Evolutionary conservation across 371 early-diverging fungal species (phyloP), one percentile per base, ranked within the genome.

Genomic region (Mortierella sp.): DNA sequence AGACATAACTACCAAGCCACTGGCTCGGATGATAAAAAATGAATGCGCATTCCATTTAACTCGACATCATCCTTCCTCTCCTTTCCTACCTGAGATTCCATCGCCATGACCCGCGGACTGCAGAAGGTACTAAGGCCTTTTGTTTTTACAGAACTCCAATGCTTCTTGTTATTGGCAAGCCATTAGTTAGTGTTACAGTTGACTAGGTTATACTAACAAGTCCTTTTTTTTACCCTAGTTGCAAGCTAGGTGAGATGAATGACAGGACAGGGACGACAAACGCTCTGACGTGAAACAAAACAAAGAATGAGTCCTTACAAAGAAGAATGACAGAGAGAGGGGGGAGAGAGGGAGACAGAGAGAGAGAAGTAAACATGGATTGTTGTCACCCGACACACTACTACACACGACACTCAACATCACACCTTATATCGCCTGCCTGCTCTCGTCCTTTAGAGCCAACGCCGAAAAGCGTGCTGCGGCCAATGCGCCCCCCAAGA

Each of bases 381-480:
- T 37, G 26, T 20, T 26, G 24, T 26, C 45, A 18, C 47, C 9
- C 24, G 45, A 43, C 47, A 26, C 20, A 37, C 22, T 20, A 61
- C 39, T n/a, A 61, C 37, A 43, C 40, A 26, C 45, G 16, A 45
- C 59, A 45, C 28, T 30, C 30, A 26, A 35, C 66, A 43, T 20
- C 18, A 9, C 49, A 4, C 16, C 37, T 24, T 32, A 8, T 28
- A 43, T 28, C 51, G 20, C 51, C 51, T 47, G 22, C 51, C 20
- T 37, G 32, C 68, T 51, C 52, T 26, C 63, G 32, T 54, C 63
- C 47, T 63, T 14, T 70, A 80, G 81, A 75, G 81, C 81, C 58
- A 80, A 80, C 63, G 81, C 81, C 22, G 81, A 80, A 3, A 80
- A 80, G 75, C 81, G 81, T 28, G 73, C 81, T 54, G 72, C 81